A percentile compares a stretch with the other conserved stretches of the same genome.
Conservation (phyloP, 1,139 yeast species). For the Arxiozyma bovina region DNA sequence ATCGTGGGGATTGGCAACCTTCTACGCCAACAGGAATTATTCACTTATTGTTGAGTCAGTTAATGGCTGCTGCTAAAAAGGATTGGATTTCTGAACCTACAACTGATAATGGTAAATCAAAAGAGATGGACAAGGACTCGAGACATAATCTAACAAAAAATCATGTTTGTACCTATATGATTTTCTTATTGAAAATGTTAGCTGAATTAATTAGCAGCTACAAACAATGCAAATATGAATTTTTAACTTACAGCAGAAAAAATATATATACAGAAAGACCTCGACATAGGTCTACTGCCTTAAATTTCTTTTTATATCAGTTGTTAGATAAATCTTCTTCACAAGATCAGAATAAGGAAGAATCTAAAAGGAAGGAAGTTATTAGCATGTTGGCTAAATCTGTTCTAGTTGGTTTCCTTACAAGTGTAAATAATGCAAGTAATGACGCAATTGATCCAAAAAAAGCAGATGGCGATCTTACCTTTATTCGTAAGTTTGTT, state of each 20-base stretch:
- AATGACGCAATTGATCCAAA: constrained; percentile 40
- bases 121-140: constrained; percentile 19
- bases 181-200: constrained; percentile 58
- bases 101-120: constrained; percentile 18
- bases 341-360: constrained; percentile 27
- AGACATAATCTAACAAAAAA: constrained; percentile 34
- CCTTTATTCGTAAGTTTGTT: constrained; percentile 63
- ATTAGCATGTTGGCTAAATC: constrained; percentile 34
- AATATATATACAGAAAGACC: constrained; percentile 33
- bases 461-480: constrained; percentile 57
- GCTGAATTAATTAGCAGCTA: constrained; percentile 73
- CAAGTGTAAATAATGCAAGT: constrained; percentile 41
- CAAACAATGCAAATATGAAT: constrained; percentile 72
- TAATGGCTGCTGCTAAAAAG: constrained; percentile 47
- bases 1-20: constrained; percentile 7
- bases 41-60: constrained; percentile 51
- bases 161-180: constrained; percentile 51
- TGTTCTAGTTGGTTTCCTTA: constrained; percentile 51
- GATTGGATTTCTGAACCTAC: constrained; percentile 42
- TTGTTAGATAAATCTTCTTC: constrained; percentile 51
- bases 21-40: constrained; percentile 45
- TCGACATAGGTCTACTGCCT: constrained; percentile 66
- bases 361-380: constrained; percentile 30
- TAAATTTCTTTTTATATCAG: constrained; percentile 71
- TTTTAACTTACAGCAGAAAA: constrained; percentile 66